Percentiles rank a stretch among this genome's conserved stretches.
phyloP scores from a whole-genome alignment of 176 grass and related monocot genomes.

The Dendrocalamus sinicus region DNA sequence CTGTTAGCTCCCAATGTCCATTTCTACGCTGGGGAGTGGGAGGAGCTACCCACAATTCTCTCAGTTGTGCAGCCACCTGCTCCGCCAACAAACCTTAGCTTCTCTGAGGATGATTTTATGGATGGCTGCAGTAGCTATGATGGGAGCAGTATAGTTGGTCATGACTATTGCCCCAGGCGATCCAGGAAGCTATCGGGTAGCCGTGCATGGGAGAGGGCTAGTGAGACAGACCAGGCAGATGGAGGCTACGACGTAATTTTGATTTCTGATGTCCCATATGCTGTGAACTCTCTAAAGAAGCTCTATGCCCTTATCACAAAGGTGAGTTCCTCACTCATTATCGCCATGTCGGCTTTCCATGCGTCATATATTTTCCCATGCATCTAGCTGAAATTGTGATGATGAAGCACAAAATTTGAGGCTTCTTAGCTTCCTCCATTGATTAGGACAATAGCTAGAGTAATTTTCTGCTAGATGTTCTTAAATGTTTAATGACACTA shows the following conservation, averaged over 20 bases:
- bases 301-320: conserved; percentile 86
- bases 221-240: conserved; percentile 60
- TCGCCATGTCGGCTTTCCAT: neutral
- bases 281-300: conserved; percentile 70
- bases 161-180: conserved; percentile 59
- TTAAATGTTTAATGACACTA: neutral
- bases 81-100: conserved; percentile 64
- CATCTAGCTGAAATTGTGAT: neutral
- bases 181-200: conserved; percentile 96
- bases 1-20: conserved; percentile 66
- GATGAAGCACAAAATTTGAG: neutral
- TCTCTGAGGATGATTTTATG: conserved; percentile 92
- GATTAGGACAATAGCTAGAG: neutral
- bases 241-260: conserved; percentile 87
- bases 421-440: neutral
- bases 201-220: conserved; percentile 90
- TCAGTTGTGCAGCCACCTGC: conserved; percentile 64
- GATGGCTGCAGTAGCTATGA: conserved; percentile 84
- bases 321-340: conserved; percentile 50
- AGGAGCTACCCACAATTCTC: conserved; percentile 79
- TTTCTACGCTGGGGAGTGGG: conserved; percentile 91
- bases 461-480: conserved; percentile 1
- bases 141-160: conserved; percentile 72
- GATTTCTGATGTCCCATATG: conserved; percentile 72
- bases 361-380: neutral